Percentiles rank a stretch among this genome's conserved stretches.
phyloP scores from a whole-genome alignment of 306 rosid genomes.

The Acacia melanoxylon region DNA sequence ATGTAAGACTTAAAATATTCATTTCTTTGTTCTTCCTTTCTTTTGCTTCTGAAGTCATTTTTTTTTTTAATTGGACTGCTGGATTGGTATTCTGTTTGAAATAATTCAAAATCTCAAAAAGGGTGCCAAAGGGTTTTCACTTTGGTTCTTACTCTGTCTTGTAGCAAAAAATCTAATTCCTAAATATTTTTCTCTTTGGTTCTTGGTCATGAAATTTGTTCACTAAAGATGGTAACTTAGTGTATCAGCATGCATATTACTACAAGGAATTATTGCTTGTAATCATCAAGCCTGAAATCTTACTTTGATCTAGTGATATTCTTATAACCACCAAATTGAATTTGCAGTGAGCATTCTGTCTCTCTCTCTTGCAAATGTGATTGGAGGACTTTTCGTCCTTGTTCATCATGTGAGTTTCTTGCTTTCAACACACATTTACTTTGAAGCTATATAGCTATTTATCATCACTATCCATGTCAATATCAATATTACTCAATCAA shows the following conservation, averaged over 20 bases:
- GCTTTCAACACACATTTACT: not conserved
- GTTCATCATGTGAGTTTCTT: slow-evolving; percentile 66
- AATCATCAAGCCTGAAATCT: not conserved
- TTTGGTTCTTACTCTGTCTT: not conserved
- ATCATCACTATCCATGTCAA: not conserved
- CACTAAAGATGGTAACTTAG: not conserved
- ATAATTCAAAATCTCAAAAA: not conserved
- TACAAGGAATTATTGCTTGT: not conserved
- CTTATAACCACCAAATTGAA: not conserved
- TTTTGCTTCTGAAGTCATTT: not conserved
- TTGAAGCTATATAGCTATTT: not conserved
- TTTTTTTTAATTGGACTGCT: not conserved
- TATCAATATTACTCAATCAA: not conserved
- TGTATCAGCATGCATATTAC: not conserved
- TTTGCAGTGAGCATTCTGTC: slow-evolving; percentile 69
- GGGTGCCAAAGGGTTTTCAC: not conserved
- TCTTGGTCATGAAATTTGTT: not conserved
- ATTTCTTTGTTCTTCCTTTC: not conserved
- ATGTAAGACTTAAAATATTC: slow-evolving; percentile 8
- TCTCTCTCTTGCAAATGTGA: slow-evolving; percentile 75
- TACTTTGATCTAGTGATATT: not conserved
- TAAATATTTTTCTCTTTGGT: not conserved
- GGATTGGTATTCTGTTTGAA: not conserved
- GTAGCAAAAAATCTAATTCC: not conserved
- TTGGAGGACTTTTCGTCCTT: slow-evolving; percentile 74